Evolutionary conservation across 202 grass and related monocot species (phyloP), one percentile per base, ranked within the genome.

Genomic region (Eragrostis tef): DNA sequence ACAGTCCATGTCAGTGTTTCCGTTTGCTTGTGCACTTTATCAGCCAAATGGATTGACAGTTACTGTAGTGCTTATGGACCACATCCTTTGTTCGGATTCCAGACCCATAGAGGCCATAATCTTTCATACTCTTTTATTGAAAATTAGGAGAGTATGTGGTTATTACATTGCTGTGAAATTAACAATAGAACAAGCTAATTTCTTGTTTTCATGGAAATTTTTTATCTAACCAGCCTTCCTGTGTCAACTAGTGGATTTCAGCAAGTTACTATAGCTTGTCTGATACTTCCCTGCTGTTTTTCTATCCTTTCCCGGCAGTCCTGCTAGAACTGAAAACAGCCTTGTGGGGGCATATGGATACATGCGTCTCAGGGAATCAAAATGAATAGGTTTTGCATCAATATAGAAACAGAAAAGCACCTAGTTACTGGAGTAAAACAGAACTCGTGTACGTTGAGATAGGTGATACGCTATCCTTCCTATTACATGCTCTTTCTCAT

Each of bases 11-110:
- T 20, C 57, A 12, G 43, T 54, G 6, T 8, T 62, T 12, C 56
- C 29, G 24, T 72, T 41, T 74, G 19, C 10, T 7, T 42, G 14
- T 57, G 2, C 48, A 67, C 52, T 73, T 79, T 69, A 51, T 76
- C 52, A 70, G 47, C n/a, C 22, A 76, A 61, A 77, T 70, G 43
- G 82, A 46, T 77, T 70, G 6, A n/a, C 74, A 41, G 53, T 56
- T 27, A 17, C 77, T 49, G 39, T 19, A 62, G 26, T 44, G 9
- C 64, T 6, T 25, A 52, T 15, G 5, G 47, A 64, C 47, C 25
- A 22, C 21, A 27, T 58, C 73, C 21, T 21, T 44, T 26, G 11
- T 51, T 51, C 24, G 22, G 20, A 11, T 11, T 14, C 58, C 42
- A 11, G 48, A 79, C 2, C 34, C 47, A 19, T 39, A 39, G 34